A percentile compares a stretch with the other conserved stretches of the same genome.
phyloP scores from a whole-genome alignment of 148 eudicot species.

The Nepenthes gracilis region DNA sequence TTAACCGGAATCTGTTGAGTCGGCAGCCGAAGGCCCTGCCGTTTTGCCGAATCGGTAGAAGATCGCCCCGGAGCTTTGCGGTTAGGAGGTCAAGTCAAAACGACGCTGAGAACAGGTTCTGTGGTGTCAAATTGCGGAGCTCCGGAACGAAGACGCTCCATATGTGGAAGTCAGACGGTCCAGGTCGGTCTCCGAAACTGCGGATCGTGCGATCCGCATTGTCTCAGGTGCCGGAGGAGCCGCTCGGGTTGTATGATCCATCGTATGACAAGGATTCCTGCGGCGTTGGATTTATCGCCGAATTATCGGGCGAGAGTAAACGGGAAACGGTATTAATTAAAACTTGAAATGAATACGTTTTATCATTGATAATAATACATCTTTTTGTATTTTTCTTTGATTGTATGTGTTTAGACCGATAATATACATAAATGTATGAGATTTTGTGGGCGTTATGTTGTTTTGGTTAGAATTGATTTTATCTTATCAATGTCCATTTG shows the following conservation, averaged over 20 bases:
- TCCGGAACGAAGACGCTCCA: slow-evolving; percentile 18
- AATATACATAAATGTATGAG: too few relatives aligned
- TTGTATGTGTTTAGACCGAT: too few relatives aligned
- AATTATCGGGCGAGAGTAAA: slow-evolving; percentile 67
- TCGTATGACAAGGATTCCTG: slow-evolving; percentile 80
- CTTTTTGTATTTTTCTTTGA: too few relatives aligned
- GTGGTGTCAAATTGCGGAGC: slow-evolving; percentile 22
- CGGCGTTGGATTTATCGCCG: slow-evolving; percentile 97
- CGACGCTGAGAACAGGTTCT: slow-evolving; percentile 10
- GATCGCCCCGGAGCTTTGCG: slow-evolving; percentile 26
- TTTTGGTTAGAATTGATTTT: background rate
- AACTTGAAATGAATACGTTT: background rate
- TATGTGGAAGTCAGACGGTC: slow-evolving; percentile 43
- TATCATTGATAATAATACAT: background rate
- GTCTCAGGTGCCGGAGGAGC: slow-evolving; percentile 90
- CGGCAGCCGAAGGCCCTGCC: slow-evolving; percentile 12
- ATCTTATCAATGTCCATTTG: background rate
- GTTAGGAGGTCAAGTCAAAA: slow-evolving; percentile 14
- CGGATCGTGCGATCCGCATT: slow-evolving; percentile 41
- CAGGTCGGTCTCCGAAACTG: slow-evolving; percentile 42
- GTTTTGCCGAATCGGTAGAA: slow-evolving; percentile 27
- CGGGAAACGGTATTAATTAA: slow-evolving; percentile 63
- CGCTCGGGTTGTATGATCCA: slow-evolving; percentile 84
- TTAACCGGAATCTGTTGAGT: background rate
- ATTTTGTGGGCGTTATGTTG: background rate